Evolutionary conservation across 768 basidiomycete species (phyloP).

Genomic region (Hirschioporus abietinus): DNA sequence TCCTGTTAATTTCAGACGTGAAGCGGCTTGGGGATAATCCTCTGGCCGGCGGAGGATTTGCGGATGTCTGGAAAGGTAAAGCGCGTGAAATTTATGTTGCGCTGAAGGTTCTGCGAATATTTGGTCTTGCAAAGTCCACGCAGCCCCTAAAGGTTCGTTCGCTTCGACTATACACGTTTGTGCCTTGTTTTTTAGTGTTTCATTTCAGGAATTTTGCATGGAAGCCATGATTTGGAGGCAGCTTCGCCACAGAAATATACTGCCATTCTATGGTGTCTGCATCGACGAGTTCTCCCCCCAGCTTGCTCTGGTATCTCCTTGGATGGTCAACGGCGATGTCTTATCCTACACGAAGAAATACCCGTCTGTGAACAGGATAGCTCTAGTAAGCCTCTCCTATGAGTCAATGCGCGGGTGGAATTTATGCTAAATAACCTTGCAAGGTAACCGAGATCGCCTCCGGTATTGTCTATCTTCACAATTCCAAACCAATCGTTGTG

Average conservation of each 20-base stretch:
- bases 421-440: background rate
- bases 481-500: constrained; percentile 46
- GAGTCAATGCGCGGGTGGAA: background rate
- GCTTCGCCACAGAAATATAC: constrained; percentile 16
- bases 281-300: constrained; percentile 16
- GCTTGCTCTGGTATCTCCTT: constrained; percentile 22
- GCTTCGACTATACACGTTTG: background rate
- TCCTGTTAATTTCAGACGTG: background rate
- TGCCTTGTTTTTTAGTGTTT: background rate
- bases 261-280: constrained; percentile 20
- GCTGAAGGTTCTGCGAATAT: constrained; percentile 3
- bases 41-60: background rate
- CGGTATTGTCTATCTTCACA: constrained; percentile 53
- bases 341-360: constrained; percentile 17
- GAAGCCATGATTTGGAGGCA: constrained; percentile 22
- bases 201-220: constrained; percentile 17
- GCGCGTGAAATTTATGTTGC: background rate
- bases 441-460: constrained; percentile 52
- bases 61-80: constrained; percentile 3
- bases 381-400: background rate
- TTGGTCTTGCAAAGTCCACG: background rate
- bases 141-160: background rate
- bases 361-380: background rate
- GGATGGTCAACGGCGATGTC: constrained; percentile 24
- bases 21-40: background rate